Evolutionary conservation across 169 alveolate species (phyloP).

Genomic region (Eimeria tenella): DNA sequence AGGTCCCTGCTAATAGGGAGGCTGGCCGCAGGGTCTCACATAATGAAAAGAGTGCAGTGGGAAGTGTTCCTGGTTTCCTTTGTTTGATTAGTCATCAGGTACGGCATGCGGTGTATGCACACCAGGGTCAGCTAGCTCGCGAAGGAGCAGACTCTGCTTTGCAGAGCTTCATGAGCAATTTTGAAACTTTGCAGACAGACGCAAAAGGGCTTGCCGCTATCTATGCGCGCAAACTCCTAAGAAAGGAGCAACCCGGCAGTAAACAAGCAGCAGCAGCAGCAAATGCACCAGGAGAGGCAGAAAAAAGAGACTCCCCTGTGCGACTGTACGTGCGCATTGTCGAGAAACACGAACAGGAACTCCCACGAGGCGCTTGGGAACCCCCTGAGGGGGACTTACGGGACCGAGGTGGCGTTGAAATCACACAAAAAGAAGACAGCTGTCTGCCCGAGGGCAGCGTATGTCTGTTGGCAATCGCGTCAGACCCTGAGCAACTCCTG

Average conservation of each 20-base stretch:
- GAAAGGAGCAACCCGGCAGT: not conserved
- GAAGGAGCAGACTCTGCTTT: slow-evolving; percentile 32
- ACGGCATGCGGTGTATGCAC: slow-evolving; percentile 54
- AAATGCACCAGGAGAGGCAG: slow-evolving; percentile 9
- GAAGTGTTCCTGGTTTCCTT: not conserved
- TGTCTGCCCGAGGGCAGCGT: slow-evolving; percentile 22
- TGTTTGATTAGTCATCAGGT: slow-evolving; percentile 53
- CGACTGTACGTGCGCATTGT: slow-evolving; percentile 30
- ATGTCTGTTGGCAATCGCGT: not conserved
- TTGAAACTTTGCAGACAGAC: not conserved
- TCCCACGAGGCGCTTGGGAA: not conserved
- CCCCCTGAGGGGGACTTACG: not conserved
- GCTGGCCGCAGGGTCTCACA: not conserved
- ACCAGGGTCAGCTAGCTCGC: not conserved
- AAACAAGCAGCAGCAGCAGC: slow-evolving; percentile 9
- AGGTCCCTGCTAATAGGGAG: not conserved
- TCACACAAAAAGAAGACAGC: not conserved
- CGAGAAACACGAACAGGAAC: not conserved
- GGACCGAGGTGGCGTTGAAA: not conserved
- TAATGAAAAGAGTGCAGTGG: no score
- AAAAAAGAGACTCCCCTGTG: not conserved
- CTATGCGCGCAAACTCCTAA: not conserved
- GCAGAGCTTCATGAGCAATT: not conserved
- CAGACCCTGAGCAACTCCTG: slow-evolving; percentile 24
- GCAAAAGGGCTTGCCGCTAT: not conserved